phyloP scores from a whole-genome alignment of 306 rosid species.

The Rosa rugosa region DNA sequence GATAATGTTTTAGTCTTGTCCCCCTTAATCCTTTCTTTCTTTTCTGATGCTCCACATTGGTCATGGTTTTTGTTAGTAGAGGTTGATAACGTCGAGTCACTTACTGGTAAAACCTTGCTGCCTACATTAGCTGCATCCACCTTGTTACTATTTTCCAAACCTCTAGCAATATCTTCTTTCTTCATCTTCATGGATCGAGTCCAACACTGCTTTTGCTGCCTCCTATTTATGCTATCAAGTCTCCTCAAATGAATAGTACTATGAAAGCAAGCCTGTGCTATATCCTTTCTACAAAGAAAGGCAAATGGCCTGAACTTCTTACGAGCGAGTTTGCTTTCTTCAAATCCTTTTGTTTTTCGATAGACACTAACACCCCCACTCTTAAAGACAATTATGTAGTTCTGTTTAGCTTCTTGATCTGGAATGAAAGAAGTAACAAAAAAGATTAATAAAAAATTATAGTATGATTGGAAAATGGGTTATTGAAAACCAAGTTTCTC shows the following conservation, averaged over 20 bases:
- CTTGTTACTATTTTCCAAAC: constrained; percentile 39
- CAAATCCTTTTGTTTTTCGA: constrained; percentile 27
- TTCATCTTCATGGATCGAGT: constrained; percentile 53
- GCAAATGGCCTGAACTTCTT: constrained; percentile 48
- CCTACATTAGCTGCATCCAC: constrained; percentile 48
- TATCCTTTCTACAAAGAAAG: constrained; percentile 47
- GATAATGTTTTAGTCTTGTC: constrained; percentile 56
- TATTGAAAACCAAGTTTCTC: constrained; percentile 10
- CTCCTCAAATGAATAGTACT: constrained; percentile 49
- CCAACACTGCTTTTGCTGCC: constrained; percentile 27
- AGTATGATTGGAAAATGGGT: neutral
- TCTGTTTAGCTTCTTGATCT: constrained; percentile 45
- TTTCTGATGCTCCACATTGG: constrained; percentile 31
- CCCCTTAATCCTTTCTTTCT: constrained; percentile 43
- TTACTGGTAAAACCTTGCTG: constrained; percentile 73
- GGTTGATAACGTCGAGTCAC: constrained; percentile 47
- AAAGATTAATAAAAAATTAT: neutral
- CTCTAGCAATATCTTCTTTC: constrained; percentile 51
- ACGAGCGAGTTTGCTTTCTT: constrained; percentile 33
- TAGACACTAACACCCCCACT: constrained; percentile 31
- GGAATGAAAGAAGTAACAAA: constrained; percentile 16
- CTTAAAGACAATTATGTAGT: constrained; percentile 32
- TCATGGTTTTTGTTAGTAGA: constrained; percentile 28
- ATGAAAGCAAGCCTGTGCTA: constrained; percentile 50
- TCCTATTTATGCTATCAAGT: constrained; percentile 25